phyloP scores from a whole-genome alignment of 768 basidiomycete genomes.

The Lactarius deliciosus region DNA sequence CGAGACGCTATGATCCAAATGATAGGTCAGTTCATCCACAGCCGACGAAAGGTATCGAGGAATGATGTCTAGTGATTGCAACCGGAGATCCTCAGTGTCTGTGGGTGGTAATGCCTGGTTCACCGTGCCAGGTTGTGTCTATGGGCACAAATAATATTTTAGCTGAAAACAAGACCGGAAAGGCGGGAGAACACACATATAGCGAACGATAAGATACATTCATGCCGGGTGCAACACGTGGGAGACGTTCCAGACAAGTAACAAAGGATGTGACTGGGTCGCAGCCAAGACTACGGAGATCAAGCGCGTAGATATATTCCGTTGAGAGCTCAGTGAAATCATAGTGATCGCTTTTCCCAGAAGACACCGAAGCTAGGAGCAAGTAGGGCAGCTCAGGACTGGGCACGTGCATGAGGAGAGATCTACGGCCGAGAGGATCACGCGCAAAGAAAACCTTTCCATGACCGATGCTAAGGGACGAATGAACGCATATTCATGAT shows the following conservation, averaged over 20 bases:
- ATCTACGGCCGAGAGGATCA: constrained; percentile 84
- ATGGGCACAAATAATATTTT: constrained; percentile 2
- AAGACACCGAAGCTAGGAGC: constrained; percentile 65
- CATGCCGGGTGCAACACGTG: background rate
- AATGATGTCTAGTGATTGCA: constrained; percentile 42
- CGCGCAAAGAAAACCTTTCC: constrained; percentile 66
- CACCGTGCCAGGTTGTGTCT: constrained; percentile 50
- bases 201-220: background rate
- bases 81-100: constrained; percentile 37
- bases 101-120: constrained; percentile 46
- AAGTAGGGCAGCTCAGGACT: constrained; percentile 49
- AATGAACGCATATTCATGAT: constrained; percentile 8
- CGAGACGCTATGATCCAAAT: constrained; percentile 66
- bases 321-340: constrained; percentile 64
- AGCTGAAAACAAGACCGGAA: background rate
- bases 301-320: constrained; percentile 53
- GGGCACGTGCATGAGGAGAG: constrained; percentile 72
- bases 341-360: constrained; percentile 46
- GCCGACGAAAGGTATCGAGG: constrained; percentile 45
- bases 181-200: constrained; percentile 12
- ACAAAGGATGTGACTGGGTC: background rate
- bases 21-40: constrained; percentile 51
- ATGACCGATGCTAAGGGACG: constrained; percentile 41
- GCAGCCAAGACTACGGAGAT: constrained; percentile 38
- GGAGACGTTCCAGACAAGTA: constrained; percentile 30